A percentile compares a stretch with the other conserved stretches of the same genome.
Evolutionary conservation across 2,329 filamentous ascomycete species (phyloP).

Genomic region (Talaromyces sp.): DNA sequence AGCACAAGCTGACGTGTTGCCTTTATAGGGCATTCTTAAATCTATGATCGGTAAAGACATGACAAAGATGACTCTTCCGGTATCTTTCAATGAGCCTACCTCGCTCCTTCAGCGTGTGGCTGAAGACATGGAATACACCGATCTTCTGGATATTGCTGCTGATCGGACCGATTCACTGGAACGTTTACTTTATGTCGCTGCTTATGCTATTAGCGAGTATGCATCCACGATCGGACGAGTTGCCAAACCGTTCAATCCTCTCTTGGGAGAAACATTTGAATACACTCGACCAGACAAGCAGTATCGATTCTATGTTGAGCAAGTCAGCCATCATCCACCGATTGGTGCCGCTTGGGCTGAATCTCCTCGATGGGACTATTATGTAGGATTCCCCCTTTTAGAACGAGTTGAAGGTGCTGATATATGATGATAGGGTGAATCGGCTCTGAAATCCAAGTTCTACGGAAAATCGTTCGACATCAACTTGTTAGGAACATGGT

Average conservation of each 20-base stretch:
- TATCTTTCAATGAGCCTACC: slow-evolving; percentile 98
- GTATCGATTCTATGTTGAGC: slow-evolving; percentile 97
- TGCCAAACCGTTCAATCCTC: slow-evolving; percentile 95
- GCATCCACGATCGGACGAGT: slow-evolving; percentile 95
- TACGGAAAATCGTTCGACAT: slow-evolving; percentile 97
- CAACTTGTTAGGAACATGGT: slow-evolving; percentile 95
- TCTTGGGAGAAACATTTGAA: slow-evolving; percentile 94
- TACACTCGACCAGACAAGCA: slow-evolving; percentile 94
- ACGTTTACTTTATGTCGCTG: slow-evolving; percentile 88
- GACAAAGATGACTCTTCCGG: slow-evolving; percentile 98
- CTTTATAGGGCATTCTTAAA: slow-evolving; percentile 78
- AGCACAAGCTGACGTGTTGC: neutral
- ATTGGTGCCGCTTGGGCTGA: slow-evolving; percentile 92
- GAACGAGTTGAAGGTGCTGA: slow-evolving; percentile 18
- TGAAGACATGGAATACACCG: slow-evolving; percentile 97
- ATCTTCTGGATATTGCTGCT: slow-evolving; percentile 83
- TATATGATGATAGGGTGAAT: slow-evolving; percentile 66
- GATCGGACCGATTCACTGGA: slow-evolving; percentile 84
- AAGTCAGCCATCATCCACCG: slow-evolving; percentile 95
- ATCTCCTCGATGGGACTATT: slow-evolving; percentile 93
- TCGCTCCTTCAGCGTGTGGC: slow-evolving; percentile 91
- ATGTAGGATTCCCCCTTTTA: slow-evolving; percentile 38
- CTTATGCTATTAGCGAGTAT: slow-evolving; percentile 94
- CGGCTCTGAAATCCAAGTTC: slow-evolving; percentile 92
- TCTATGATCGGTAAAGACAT: slow-evolving; percentile 99